Evolutionary conservation across 441 rosid genomes (phyloP), one percentile per base, ranked within the genome.

Genomic region (Cnidoscolus chayamansa): DNA sequence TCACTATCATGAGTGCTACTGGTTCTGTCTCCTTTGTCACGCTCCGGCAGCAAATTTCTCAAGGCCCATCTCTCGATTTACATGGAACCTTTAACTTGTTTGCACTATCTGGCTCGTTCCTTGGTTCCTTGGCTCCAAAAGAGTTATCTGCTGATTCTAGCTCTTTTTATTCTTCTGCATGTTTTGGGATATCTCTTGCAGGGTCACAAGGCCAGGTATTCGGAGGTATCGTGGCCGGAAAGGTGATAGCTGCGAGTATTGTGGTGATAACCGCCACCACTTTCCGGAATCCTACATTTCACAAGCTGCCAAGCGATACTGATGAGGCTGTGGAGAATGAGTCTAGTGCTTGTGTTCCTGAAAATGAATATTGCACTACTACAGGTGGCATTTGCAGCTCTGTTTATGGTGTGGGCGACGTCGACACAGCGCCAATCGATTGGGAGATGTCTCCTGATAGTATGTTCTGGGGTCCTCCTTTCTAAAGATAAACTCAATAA

Each of bases 181-280:
- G 65, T 58, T 86, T 86, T 68, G 80, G 83, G 11, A 68, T 86
- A 30, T 77, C 83, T 37, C 79, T 86, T 25, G 71, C 84, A 11
- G 87, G 80, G 10, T 60, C 65, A 10, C 87, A 81, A 43, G 84
- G 85, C 30, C 86, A 82, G 61, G 75, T 86, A 12, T 79, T 84
- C 4, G 87, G 89, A 25, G 89, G 89, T 2, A 67, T 79, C 1
- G 79, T 86, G 0, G 84, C 75, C 0, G 89, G 87, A 4, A 81
- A 78, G 63, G 74, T 86, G 67, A 50, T 76, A 70, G 87, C 86
- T 4, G 85, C 78, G 6, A 67, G 76, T 15, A 61, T 47, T 11
- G 86, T 86, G 58, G 57, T 72, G 60, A 83, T 86, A 48, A 78
- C 74, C 63, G 87, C 78, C 0, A 74, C 79, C 11, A 81, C 85